Evolutionary conservation across 306 rosid genomes (phyloP).

Genomic region (Pterocarpus santalinus): DNA sequence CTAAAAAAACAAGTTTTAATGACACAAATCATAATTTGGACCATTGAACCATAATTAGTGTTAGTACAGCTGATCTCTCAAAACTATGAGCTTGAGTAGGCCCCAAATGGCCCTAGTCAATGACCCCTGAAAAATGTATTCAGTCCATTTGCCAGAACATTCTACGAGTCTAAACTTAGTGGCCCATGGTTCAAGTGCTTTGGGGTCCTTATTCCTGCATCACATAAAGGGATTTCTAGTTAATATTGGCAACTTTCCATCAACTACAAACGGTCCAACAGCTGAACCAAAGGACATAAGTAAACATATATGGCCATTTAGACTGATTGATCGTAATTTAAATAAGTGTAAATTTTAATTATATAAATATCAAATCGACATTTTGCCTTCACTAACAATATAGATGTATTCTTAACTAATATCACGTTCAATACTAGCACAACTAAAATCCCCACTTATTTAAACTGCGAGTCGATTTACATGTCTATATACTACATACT

Average conservation of each 20-base stretch:
- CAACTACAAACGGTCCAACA: slow-evolving; percentile 8
- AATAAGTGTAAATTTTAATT: too few species aligned
- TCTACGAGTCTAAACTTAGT: slow-evolving; percentile 31
- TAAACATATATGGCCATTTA: too few species aligned
- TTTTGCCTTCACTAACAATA: too few species aligned
- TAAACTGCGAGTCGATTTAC: too few species aligned
- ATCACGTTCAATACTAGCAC: too few species aligned
- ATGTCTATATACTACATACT: too few species aligned
- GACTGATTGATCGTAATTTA: too few species aligned
- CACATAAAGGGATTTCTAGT: slow-evolving; percentile 42
- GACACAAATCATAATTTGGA: neutral
- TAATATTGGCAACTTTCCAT: slow-evolving; percentile 33
- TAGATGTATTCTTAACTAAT: too few species aligned
- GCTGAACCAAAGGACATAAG: neutral
- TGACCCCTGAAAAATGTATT: slow-evolving; percentile 15
- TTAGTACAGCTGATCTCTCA: slow-evolving; percentile 16
- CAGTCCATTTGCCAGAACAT: slow-evolving; percentile 23
- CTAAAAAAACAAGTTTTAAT: slow-evolving; percentile 1
- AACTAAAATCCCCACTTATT: too few species aligned
- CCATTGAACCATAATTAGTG: neutral
- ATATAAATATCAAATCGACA: too few species aligned
- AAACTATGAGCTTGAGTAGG: slow-evolving; percentile 7
- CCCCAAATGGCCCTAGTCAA: slow-evolving; percentile 8
- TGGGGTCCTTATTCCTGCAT: slow-evolving; percentile 63
- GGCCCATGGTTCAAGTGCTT: slow-evolving; percentile 24